phyloP scores from a whole-genome alignment of 2,329 filamentous ascomycete genomes.

The Thelonectria olida region DNA sequence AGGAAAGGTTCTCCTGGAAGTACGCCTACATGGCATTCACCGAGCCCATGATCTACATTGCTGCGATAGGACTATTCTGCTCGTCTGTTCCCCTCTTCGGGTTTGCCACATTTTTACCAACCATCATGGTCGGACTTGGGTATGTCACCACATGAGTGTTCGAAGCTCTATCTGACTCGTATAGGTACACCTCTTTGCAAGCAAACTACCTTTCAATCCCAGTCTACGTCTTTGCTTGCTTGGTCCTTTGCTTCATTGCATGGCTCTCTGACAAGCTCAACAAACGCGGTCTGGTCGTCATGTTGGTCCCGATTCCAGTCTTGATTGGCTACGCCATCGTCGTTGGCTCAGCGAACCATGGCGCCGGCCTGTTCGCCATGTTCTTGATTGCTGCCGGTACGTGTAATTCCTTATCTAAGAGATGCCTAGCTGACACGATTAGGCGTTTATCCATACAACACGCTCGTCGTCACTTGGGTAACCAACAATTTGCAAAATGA shows the following conservation, averaged over 20 bases:
- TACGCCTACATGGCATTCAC: slow-evolving; percentile 57
- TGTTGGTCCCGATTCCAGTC: slow-evolving; percentile 31
- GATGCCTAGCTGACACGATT: no score
- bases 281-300: slow-evolving; percentile 31
- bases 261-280: slow-evolving; percentile 38
- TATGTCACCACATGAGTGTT: slow-evolving; percentile 29
- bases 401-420: slow-evolving; percentile 7
- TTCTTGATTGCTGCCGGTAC: slow-evolving; percentile 30
- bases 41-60: slow-evolving; percentile 59
- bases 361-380: slow-evolving; percentile 36
- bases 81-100: slow-evolving; percentile 45
- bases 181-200: slow-evolving; percentile 36
- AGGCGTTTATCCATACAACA: slow-evolving; percentile 6
- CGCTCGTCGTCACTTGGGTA: slow-evolving; percentile 53
- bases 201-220: slow-evolving; percentile 50
- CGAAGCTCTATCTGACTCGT: accelerated
- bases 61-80: slow-evolving; percentile 38
- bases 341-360: slow-evolving; percentile 39
- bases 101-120: slow-evolving; percentile 48
- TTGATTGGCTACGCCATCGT: slow-evolving; percentile 43
- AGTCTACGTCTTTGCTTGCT: slow-evolving; percentile 41
- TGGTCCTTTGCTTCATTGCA: slow-evolving; percentile 22
- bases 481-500: slow-evolving; percentile 58
- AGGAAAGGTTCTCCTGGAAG: slow-evolving; percentile 58
- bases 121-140: slow-evolving; percentile 46